phyloP scores from a whole-genome alignment of 331 rosid species.

The Pyracantha coccinea region DNA sequence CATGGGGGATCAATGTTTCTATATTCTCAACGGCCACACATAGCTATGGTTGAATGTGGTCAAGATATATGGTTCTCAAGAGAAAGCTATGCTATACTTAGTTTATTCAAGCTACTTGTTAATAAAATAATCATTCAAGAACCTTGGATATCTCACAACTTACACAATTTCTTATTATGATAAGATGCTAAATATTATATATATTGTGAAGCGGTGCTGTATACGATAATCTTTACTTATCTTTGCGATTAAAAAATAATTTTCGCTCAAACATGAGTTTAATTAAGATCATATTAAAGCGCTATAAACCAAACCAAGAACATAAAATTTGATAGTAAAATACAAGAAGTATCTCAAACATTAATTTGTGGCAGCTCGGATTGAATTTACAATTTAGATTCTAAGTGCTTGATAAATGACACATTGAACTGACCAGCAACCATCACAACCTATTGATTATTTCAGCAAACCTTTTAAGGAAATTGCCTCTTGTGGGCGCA shows the following conservation, averaged over 20 bases:
- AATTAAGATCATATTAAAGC: neutral
- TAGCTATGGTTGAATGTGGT: constrained; percentile 1
- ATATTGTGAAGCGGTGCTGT: no score
- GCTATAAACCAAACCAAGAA: neutral
- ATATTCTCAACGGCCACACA: neutral
- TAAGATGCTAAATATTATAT: no score
- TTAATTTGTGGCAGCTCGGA: neutral
- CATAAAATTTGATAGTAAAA: neutral
- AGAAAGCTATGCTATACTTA: neutral
- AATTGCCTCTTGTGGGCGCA: neutral
- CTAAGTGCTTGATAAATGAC: neutral
- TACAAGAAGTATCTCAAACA: neutral
- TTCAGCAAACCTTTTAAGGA: neutral
- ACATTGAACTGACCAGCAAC: neutral
- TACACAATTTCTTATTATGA: no score
- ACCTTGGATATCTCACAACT: no score
- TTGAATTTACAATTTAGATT: neutral
- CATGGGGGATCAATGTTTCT: neutral
- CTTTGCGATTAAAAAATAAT: no score
- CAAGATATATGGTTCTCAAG: constrained; percentile 1
- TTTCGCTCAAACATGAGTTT: neutral
- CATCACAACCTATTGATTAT: neutral
- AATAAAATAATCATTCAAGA: no score
- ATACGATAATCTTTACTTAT: no score
- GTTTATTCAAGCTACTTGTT: neutral